Evolutionary conservation across 2,329 filamentous ascomycete species (phyloP).

Genomic region (Aschersonia sp.): DNA sequence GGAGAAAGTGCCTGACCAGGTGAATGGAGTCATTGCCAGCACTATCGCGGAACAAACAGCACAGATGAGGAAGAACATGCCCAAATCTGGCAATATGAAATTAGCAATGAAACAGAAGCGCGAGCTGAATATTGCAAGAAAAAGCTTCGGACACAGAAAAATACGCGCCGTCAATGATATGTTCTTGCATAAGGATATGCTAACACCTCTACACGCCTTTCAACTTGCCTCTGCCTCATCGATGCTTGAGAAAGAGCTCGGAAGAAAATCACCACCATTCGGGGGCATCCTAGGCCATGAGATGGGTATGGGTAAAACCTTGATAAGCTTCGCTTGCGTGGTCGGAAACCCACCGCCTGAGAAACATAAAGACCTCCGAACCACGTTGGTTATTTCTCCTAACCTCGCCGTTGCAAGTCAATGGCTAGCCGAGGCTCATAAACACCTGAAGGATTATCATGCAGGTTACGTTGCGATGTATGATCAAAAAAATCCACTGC

Average conservation of each 20-base stretch:
- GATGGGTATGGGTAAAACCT: slow-evolving; percentile 55
- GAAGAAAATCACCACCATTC: slow-evolving; percentile 21
- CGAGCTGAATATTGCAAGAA: slow-evolving; percentile 7
- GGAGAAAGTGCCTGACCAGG: too few species aligned
- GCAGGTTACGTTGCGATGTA: slow-evolving; percentile 4
- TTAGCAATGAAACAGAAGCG: slow-evolving; percentile 3
- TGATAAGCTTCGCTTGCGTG: slow-evolving; percentile 65
- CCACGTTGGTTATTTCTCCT: slow-evolving; percentile 19
- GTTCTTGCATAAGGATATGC: slow-evolving; percentile 9
- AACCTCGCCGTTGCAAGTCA: slow-evolving; percentile 9
- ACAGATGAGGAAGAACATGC: slow-evolving; percentile 3
- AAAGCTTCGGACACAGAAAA: slow-evolving; percentile 8
- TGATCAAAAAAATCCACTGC: neutral
- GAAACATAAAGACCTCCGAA: slow-evolving; percentile 18
- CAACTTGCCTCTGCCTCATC: slow-evolving; percentile 37
- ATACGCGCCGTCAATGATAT: slow-evolving; percentile 2
- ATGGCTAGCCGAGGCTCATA: slow-evolving; percentile 14
- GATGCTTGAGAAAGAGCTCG: slow-evolving; percentile 38
- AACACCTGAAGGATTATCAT: slow-evolving; percentile 7
- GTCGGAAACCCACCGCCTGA: slow-evolving; percentile 35
- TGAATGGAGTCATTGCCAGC: neutral
- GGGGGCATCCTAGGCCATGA: slow-evolving; percentile 47
- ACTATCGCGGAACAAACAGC: neutral
- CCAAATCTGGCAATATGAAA: slow-evolving; percentile 5
- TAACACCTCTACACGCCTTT: slow-evolving; percentile 13